Percentiles rank a stretch among this genome's conserved stretches.
Evolutionary conservation across 495 filamentous ascomycete species (phyloP).

Genomic region (Cudoniella acicularis): DNA sequence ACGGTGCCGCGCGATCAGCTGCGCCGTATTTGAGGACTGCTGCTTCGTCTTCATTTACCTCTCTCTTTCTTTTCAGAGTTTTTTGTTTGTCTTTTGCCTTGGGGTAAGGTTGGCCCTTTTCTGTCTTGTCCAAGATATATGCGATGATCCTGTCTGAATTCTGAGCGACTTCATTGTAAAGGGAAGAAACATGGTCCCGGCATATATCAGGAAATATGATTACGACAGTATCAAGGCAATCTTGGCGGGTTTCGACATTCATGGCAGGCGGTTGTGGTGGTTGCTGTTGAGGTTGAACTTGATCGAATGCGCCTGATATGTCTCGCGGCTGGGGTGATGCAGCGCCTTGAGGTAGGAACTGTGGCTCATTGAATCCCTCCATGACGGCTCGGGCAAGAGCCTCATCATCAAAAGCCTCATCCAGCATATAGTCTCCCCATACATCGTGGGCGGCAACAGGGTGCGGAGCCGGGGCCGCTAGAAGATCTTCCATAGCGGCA

Average conservation of each 20-base stretch:
- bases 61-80: constrained; percentile 33
- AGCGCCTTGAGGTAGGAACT: neutral
- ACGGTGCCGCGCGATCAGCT: constrained; percentile 19
- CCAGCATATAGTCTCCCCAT: constrained; percentile 4
- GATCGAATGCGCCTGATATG: too few relatives aligned
- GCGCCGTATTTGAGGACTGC: constrained; percentile 32
- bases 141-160: constrained; percentile 33
- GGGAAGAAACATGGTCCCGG: constrained; percentile 35
- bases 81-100: constrained; percentile 42
- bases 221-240: constrained; percentile 35
- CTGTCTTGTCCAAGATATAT: constrained; percentile 39
- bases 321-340: too few relatives aligned
- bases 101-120: constrained; percentile 38
- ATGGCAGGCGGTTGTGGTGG: neutral
- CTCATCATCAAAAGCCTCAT: constrained; percentile 4
- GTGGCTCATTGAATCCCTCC: neutral
- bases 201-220: constrained; percentile 50
- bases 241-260: constrained; percentile 21
- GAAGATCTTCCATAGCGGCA: neutral
- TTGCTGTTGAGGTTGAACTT: neutral
- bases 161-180: constrained; percentile 31
- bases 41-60: constrained; percentile 33
- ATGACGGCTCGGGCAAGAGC: neutral
- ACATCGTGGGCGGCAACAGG: neutral
- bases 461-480: neutral